Conservation (phyloP, 768 basidiomycete genomes). For the Suillus paluster region DNA sequence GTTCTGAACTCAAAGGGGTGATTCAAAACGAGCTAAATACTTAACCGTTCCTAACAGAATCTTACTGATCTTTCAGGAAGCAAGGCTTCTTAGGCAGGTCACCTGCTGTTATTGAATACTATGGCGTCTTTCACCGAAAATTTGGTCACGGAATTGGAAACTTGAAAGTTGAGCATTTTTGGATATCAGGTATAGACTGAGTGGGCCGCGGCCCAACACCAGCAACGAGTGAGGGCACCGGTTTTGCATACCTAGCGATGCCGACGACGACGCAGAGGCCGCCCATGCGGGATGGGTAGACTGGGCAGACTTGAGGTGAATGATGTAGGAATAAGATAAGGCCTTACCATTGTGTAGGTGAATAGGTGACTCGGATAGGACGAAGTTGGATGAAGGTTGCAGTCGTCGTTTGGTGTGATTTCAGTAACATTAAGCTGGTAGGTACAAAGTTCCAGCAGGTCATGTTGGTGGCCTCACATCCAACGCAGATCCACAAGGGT, state of each 20-base stretch:
- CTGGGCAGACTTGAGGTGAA: conserved; percentile 37
- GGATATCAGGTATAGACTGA: background rate
- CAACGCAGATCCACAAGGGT: conserved; percentile 61
- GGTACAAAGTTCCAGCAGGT: conserved; percentile 69
- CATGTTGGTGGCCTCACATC: conserved; percentile 45
- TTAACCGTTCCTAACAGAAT: too few species aligned
- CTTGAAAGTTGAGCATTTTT: background rate
- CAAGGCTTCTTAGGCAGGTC: too few species aligned
- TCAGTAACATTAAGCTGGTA: conserved; percentile 34
- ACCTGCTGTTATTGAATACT: too few species aligned
- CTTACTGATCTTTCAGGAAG: too few species aligned
- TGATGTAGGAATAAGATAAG: background rate
- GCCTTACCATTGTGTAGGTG: background rate
- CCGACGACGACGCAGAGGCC: conserved; percentile 79
- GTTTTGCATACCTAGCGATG: conserved; percentile 69
- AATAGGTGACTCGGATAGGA: too few species aligned
- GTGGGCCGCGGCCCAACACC: conserved; percentile 76
- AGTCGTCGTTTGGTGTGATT: background rate
- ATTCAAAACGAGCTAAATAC: too few species aligned
- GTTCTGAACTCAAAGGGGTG: too few species aligned
- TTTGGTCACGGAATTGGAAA: too few species aligned
- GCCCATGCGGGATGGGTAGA: conserved; percentile 88
- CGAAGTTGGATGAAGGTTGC: background rate
- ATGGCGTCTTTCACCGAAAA: too few species aligned
- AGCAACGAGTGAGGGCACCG: conserved; percentile 82